Base-by-base conservation (phyloP, 177 flowering plant genomes). In the Telopea speciosissima region DNA sequence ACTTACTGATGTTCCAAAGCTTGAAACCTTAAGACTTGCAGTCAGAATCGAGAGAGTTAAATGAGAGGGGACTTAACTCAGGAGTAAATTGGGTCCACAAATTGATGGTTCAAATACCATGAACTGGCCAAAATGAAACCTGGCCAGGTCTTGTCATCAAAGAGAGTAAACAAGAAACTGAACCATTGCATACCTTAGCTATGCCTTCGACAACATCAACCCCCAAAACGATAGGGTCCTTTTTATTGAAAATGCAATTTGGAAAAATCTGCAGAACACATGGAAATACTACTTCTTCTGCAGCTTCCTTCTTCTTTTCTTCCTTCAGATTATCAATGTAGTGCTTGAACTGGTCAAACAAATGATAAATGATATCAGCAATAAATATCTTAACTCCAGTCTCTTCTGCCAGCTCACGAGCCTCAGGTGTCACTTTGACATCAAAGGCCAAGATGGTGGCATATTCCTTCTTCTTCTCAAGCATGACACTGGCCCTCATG, bases 401-500 rank as follows among this genome's bases (percentile, higher is more conserved):
- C 67, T 93, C 98, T 10, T 96, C 98, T 58, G 99, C 93, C 67
- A 91, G 94, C 70, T 95, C 98, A 36, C 94, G 86, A 61, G 99
- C 97, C 80, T 93, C 98, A 5, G 90, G 94, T 26, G 98, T 91
- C 61, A 96, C 98, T 85, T 89, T 93, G 65, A 96, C 98, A 85
- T 96, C 99, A 83, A 96, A 96, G 63, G 99, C 99, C 85, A 96
- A 83, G 56, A 96, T 93, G 24, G 97, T 85, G 8, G 96, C 97
- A 77, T 80, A 93, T 80, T 96, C 99, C 80, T 89, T 91, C 72
- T 90, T 96, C 92, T 92, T 96, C 84, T 96, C 99, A 68, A 96
- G 96, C 99, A 96, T 96, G 16, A 90, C 98, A 71, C 97, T 85
- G 64, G 99, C 97, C 78, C 84, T 91, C 99, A 96, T 96, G 64